phyloP scores from a whole-genome alignment of 768 basidiomycete species.

The Hortiboletus campestris region DNA sequence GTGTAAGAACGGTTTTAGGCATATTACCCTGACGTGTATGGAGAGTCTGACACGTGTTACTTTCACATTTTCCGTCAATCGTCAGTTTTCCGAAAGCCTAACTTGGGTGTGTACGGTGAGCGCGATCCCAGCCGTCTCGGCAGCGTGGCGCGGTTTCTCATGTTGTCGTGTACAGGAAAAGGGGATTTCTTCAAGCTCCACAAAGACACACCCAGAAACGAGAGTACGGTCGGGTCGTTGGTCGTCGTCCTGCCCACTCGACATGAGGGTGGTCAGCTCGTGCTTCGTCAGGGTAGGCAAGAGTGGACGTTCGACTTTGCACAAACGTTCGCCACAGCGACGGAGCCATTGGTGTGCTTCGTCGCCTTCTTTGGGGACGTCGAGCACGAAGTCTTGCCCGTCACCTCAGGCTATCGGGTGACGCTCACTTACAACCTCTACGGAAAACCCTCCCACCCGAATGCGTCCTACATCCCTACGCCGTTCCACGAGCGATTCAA shows the following conservation, averaged over 20 bases:
- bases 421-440: conserved; percentile 44
- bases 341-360: conserved; percentile 28
- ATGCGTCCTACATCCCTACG: background rate
- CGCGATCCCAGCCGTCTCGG: too few species aligned
- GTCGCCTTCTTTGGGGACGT: conserved; percentile 42
- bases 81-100: too few species aligned
- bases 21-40: too few species aligned
- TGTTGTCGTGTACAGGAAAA: background rate
- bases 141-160: too few species aligned
- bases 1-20: too few species aligned
- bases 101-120: too few species aligned
- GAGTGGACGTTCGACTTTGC: conserved; percentile 2
- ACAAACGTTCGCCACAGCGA: background rate
- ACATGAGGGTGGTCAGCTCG: conserved; percentile 7
- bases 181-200: conserved; percentile 10
- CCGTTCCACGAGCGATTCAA: background rate
- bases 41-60: too few species aligned
- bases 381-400: conserved; percentile 43
- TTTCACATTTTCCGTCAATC: too few species aligned
- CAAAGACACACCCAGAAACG: conserved; percentile 32
- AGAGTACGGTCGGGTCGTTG: conserved; percentile 51
- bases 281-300: background rate
- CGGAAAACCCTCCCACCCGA: too few species aligned
- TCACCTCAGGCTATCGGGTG: conserved; percentile 42
- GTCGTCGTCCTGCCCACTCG: conserved; percentile 47